Percentiles rank a stretch among this genome's conserved stretches.
These are phyloP conservation scores for Eucalyptus marginata DNA, from an alignment of 345 rosid species.

Conservation along the genomic window DNA sequence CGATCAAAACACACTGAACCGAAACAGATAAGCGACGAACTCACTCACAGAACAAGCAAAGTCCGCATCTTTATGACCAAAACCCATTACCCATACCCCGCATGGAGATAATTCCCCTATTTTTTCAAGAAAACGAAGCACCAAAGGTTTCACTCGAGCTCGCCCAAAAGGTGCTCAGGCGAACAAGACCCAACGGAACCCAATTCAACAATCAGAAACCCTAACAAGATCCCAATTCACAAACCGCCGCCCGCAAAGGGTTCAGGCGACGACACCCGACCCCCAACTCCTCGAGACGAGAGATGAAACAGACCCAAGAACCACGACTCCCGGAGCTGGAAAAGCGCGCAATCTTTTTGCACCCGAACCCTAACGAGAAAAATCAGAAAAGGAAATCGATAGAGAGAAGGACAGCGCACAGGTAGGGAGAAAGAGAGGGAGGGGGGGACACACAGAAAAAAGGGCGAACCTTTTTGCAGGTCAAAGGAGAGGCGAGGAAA, in stretches of 20 bases:
- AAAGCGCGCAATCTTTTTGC: background rate
- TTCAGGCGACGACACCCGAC: background rate
- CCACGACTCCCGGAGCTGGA: background rate
- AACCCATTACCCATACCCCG: slow-evolving; percentile 2
- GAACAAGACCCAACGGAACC: background rate
- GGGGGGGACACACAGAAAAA: background rate
- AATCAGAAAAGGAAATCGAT: background rate
- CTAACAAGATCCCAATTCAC: background rate
- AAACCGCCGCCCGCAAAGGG: background rate
- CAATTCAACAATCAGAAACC: background rate
- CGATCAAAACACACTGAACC: background rate
- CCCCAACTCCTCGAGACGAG: background rate
- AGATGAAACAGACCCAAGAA: background rate
- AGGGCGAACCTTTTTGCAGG: slow-evolving; percentile 86
- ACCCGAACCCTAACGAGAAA: background rate
- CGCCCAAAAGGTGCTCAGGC: background rate
- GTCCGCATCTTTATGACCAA: background rate
- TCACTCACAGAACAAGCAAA: background rate
- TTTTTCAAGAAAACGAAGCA: background rate
- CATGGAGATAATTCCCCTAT: background rate
- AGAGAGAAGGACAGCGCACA: background rate
- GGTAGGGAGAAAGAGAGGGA: background rate
- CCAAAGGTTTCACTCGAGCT: background rate
- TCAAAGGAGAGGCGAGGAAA: slow-evolving; percentile 90
- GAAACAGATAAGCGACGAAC: background rate